Percentiles rank a stretch among this genome's conserved stretches.
Evolutionary conservation across 2,329 filamentous ascomycete species (phyloP).

Genomic region (Fusarium keratoplasticum): DNA sequence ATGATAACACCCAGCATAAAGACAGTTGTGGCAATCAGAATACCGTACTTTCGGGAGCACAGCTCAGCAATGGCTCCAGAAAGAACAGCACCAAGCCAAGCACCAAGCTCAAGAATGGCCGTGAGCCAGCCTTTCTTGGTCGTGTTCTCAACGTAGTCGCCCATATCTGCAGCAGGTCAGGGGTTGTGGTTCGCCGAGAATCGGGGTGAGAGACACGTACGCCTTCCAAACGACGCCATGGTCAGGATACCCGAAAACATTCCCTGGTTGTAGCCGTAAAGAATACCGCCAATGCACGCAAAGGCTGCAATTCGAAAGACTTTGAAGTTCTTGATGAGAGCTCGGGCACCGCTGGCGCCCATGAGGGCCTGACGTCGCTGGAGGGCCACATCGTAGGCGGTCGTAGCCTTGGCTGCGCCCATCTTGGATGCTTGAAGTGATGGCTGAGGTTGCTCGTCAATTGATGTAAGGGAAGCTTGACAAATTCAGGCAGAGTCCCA

Average conservation of each 20-base stretch:
- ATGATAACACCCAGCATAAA: constrained; percentile 57
- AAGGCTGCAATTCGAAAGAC: constrained; percentile 68
- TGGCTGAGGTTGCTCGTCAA: background rate
- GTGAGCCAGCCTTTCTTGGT: constrained; percentile 67
- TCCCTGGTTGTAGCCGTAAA: constrained; percentile 63
- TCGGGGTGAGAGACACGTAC: background rate
- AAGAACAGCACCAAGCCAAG: constrained; percentile 61
- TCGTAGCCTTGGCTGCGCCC: constrained; percentile 18
- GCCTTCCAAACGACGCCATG: constrained; percentile 57
- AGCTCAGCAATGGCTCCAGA: constrained; percentile 54
- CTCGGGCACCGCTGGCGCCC: constrained; percentile 63
- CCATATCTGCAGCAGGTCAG: constrained; percentile 35
- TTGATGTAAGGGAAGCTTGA: background rate
- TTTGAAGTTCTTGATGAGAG: constrained; percentile 69
- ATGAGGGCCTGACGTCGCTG: constrained; percentile 64
- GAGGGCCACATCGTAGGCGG: constrained; percentile 63
- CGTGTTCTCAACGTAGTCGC: constrained; percentile 55
- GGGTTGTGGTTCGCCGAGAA: background rate
- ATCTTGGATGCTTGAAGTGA: background rate
- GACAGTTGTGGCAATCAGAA: constrained; percentile 50
- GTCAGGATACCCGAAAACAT: constrained; percentile 60
- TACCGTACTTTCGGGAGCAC: constrained; percentile 50
- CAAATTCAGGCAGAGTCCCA: background rate
- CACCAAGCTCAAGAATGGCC: constrained; percentile 59
- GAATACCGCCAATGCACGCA: constrained; percentile 54